Evolutionary conservation across 1,284 basidiomycete genomes (phyloP).

Genomic region (Tylopilus sp.): DNA sequence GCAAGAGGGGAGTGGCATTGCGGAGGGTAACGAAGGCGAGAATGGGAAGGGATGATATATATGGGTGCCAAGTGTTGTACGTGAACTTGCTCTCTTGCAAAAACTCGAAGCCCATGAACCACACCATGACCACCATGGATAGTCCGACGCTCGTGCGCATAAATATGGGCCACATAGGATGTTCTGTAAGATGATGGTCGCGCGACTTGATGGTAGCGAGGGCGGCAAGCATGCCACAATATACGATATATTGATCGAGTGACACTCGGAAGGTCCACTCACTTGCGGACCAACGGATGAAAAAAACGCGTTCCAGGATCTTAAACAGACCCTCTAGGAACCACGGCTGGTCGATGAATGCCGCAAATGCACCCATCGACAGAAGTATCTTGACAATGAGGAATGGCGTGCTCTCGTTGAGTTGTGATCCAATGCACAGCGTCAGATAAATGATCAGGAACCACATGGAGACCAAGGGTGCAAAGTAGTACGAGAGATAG

Average conservation of each 20-base stretch:
- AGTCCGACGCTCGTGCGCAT: conserved; percentile 46
- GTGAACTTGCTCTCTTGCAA: conserved; percentile 71
- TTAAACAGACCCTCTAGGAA: conserved; percentile 63
- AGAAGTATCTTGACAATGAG: conserved; percentile 66
- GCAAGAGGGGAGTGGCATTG: conserved; percentile 68
- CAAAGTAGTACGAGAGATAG: conserved; percentile 87
- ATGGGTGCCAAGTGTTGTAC: conserved; percentile 84
- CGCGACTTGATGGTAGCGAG: conserved; percentile 73
- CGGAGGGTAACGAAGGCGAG: conserved; percentile 70
- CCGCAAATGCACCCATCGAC: conserved; percentile 60
- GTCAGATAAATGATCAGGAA: conserved; percentile 83
- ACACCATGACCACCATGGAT: conserved; percentile 56
- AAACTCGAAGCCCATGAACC: conserved; percentile 84
- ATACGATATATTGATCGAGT: conserved; percentile 86
- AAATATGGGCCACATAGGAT: conserved; percentile 58
- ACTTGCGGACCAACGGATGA: conserved; percentile 76
- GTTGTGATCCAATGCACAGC: conserved; percentile 64
- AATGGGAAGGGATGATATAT: conserved; percentile 79
- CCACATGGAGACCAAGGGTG: conserved; percentile 80
- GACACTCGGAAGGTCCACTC: conserved; percentile 87
- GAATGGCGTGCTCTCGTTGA: conserved; percentile 70
- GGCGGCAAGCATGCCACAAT: conserved; percentile 79
- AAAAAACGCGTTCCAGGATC: conserved; percentile 60
- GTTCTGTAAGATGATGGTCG: conserved; percentile 68
- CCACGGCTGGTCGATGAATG: conserved; percentile 64